A percentile compares a stretch with the other conserved stretches of the same genome.
phyloP scores from a whole-genome alignment of 495 filamentous ascomycete genomes.

The Aspergillus sclerotiicarbonarius region DNA sequence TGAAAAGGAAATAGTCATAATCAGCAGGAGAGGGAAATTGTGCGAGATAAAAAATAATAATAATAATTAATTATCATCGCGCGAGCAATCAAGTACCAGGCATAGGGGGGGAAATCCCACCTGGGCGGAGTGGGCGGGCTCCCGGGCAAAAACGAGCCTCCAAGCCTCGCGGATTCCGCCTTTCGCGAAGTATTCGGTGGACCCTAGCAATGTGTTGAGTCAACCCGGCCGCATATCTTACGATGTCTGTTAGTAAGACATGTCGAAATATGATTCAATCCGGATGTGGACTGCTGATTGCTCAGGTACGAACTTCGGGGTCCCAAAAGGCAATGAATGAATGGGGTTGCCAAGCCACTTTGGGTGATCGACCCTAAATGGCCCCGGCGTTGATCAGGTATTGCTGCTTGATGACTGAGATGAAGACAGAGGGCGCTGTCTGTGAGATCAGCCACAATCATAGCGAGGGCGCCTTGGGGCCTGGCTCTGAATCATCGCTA shows the following conservation, averaged over 20 bases:
- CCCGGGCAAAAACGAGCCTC: conserved; percentile 1
- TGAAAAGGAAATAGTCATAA: neutral
- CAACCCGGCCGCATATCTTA: conserved; percentile 6
- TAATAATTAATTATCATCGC: neutral
- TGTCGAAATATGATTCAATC: neutral
- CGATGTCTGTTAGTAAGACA: neutral
- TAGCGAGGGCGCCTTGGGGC: neutral
- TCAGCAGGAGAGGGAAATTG: neutral
- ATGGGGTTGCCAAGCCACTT: conserved; percentile 5
- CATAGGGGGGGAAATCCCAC: neutral
- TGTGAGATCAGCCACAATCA: conserved; percentile 7
- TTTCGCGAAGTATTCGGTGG: conserved; percentile 4
- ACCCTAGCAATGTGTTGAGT: neutral
- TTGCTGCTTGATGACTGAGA: conserved; percentile 5
- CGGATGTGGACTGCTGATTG: neutral
- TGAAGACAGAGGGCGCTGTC: conserved; percentile 1
- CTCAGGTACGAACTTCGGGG: neutral
- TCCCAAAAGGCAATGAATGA: conserved; percentile 5
- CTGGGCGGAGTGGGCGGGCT: conserved; percentile 5
- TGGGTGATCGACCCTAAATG: conserved; percentile 8
- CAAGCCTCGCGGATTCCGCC: conserved; percentile 6
- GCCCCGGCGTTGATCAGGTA: conserved; percentile 7
- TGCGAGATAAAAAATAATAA: neutral
- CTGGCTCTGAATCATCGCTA: conserved; percentile 7
- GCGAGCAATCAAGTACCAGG: neutral